phyloP scores from a whole-genome alignment of 108 stramenopile genomes.

The Discostella stelligeroides region DNA sequence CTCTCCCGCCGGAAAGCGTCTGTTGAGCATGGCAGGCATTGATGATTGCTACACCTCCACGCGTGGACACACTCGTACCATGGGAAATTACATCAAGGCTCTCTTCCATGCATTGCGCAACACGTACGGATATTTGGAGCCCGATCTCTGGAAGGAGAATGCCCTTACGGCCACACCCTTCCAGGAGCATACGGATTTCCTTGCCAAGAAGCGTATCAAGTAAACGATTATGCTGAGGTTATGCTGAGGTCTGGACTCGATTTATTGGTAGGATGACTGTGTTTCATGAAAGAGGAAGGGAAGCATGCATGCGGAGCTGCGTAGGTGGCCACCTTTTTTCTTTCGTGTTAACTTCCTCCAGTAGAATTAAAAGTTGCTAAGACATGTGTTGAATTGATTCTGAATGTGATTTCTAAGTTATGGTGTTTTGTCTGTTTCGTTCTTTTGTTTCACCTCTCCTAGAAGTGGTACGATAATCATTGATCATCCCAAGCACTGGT shows the following conservation, averaged over 20 bases:
- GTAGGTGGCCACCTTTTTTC: constrained; percentile 65
- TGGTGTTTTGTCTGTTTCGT: no score
- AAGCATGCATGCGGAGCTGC: constrained; percentile 63
- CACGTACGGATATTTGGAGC: constrained; percentile 98
- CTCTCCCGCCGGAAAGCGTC: constrained; percentile 98
- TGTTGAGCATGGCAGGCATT: constrained; percentile 99
- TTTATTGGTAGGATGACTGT: no score
- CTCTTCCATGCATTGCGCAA: constrained; percentile 96
- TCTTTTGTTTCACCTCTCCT: no score
- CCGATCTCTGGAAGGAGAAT: constrained; percentile 99
- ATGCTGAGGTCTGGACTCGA: constrained; percentile 6
- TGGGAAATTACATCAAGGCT: constrained; percentile 99
- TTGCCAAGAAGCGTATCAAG: constrained; percentile 89
- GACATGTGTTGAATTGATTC: no score
- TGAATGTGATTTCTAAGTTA: no score
- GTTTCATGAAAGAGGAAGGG: constrained; percentile 9
- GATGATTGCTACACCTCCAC: constrained; percentile 94
- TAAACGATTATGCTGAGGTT: constrained; percentile 7
- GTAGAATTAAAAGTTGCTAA: background rate
- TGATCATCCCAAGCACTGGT: no score
- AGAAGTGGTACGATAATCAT: no score
- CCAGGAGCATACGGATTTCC: constrained; percentile 99
- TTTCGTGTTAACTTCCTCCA: constrained; percentile 2
- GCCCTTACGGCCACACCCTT: constrained; percentile 82
- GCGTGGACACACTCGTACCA: constrained; percentile 99